These are phyloP conservation scores for Meredithiella fracta DNA, from an alignment of 2,329 filamentous ascomycete genomes.

Conservation along the genomic window DNA sequence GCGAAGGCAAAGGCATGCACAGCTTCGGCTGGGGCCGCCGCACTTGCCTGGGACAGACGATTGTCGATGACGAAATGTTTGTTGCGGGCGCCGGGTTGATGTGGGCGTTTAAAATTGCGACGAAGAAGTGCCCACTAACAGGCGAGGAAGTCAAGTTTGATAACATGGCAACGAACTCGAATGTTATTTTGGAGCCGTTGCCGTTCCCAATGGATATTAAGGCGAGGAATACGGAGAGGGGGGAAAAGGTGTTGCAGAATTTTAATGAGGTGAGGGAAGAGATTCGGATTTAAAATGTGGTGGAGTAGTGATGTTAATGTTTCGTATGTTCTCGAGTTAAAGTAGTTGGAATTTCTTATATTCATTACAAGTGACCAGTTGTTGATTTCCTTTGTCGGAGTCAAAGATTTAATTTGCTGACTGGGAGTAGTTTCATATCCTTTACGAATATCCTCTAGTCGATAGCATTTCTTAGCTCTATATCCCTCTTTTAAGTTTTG, in stretches of 20 bases:
- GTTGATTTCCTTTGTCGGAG: too few species aligned
- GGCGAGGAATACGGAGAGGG: constrained; percentile 26
- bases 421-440: too few species aligned
- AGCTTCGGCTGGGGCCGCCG: constrained; percentile 49
- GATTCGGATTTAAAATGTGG: constrained; percentile 18
- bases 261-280: constrained; percentile 22
- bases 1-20: constrained; percentile 40
- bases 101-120: constrained; percentile 32
- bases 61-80: constrained; percentile 44
- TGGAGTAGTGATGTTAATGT: background rate
- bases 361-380: background rate
- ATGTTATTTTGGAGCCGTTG: constrained; percentile 35
- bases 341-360: background rate
- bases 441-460: too few species aligned
- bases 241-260: constrained; percentile 23
- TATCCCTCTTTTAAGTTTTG: too few species aligned
- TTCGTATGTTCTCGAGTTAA: background rate
- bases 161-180: constrained; percentile 33
- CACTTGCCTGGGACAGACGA: constrained; percentile 43
- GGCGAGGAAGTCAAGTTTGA: constrained; percentile 29
- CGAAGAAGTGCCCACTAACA: constrained; percentile 26
- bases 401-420: too few species aligned
- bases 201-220: constrained; percentile 30
- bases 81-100: constrained; percentile 30
- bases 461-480: too few species aligned